Evolutionary conservation across 257 asterid genomes (phyloP), one percentile per base, ranked within the genome.

Genomic region (Penstemon eatonii): DNA sequence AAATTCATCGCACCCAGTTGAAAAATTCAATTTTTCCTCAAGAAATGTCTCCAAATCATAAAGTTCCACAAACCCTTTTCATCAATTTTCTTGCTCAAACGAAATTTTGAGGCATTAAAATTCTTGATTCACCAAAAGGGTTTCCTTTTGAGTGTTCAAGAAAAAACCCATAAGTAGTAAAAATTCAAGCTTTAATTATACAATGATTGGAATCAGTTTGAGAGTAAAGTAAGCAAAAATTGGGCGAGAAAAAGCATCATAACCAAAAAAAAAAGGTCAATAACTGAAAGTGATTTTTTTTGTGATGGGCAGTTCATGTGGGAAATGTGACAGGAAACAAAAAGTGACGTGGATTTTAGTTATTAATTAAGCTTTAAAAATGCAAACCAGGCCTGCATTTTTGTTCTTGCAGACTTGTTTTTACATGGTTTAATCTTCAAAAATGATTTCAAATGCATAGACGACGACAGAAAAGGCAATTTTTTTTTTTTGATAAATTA

Each of bases 301-400:
- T 25, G 62, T 59, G 63, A 12, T 56, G 65, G 52, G 33, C 42
- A 75, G 74, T 60, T 76, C 86, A 75, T 66, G 81, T 52, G 70
- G 71, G 75, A 80, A 80, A 68, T 76, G 84, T 77, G 86, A 75
- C 15, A 51, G 66, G 12, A 57, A 65, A 7, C 15, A 49, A 6
- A 61, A 69, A 52, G 53, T 56, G 47, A 40, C 47, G 67, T 71
- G 69, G 74, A 56, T 57, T 76, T 51, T 64, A 66, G 66, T 42
- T 13, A 63, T 61, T n/a, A 25, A 50, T 58, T 41, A 12, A 45
- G 42, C 46, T 4, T 56, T 8, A 64, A 76, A 76, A 78, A 70
- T 53, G 73, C 81, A 70, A 63, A 81, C 78, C 74, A 67, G 63
- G 83, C 79, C 84, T 75, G 90, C 86, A 82, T 51, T 19, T 68